Base-by-base conservation (phyloP, 2,329 filamentous ascomycete species). In the Epichloe coenophiala region DNA sequence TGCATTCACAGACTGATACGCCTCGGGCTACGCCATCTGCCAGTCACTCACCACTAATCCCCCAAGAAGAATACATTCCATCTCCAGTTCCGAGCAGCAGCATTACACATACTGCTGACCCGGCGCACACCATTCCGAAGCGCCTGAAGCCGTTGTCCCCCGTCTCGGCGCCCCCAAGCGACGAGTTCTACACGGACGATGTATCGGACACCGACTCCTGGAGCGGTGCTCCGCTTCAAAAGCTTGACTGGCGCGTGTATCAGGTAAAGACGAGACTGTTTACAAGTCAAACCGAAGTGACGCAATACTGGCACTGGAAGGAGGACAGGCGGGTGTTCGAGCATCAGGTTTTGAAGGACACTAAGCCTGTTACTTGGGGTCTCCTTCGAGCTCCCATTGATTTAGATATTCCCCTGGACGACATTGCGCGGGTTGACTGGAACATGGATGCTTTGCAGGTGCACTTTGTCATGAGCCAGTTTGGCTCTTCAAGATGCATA, bases 291-390 rank as follows among this genome's bases (percentile, higher is more conserved):
- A 61, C 65, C 2, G 57, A 65, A 12, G 71, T 75, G 5, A 77
- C 73, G 12, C 76, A 80, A 58, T 79, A 78, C 62, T 77, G 74
- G 74, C 74, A 74, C 47, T 79, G 71, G 71, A 57, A 71, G 3
- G 64, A 64, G 8, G 60, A 67, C 33, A 58, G 59, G 6, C 64
- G 58, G 17, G 57, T 66, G 13, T 74, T 79, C 49, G 72, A 78
- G 63, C 76, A 79, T 55, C 76, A 78, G 57, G 71, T 78, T 1
- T 66, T 79, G 4, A 70, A 68, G 43, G 68, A 73, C 15, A 64
- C 68, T 3, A 51, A 65, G 17, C 70, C 71, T 13, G 65, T 68
- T 2, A 60, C 60, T 1, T 80, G 76, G 76, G 72, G 69, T 5
- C 63, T 71, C 11, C 76, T 76, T 56, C 68, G 70, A 53, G 67